A percentile compares a stretch with the other conserved stretches of the same genome.
phyloP scores from a whole-genome alignment of 108 stramenopile genomes.

The Pseudonitzschia multistriata region DNA sequence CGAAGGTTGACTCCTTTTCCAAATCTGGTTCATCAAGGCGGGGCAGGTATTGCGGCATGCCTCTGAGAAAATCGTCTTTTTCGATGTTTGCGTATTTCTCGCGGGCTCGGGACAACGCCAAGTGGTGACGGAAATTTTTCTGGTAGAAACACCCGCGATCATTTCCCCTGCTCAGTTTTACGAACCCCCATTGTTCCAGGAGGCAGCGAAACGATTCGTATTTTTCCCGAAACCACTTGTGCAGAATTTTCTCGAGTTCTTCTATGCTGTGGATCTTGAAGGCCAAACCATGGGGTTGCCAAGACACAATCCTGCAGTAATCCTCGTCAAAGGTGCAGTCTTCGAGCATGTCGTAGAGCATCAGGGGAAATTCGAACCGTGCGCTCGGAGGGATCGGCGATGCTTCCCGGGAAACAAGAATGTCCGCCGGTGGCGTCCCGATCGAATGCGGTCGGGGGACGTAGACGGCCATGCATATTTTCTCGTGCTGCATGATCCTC shows the following conservation, averaged over 20 bases:
- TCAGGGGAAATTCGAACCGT: conserved; percentile 19
- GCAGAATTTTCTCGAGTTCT: conserved; percentile 58
- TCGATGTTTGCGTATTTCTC: neutral
- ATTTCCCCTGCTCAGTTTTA: conserved; percentile 45
- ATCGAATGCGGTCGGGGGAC: neutral
- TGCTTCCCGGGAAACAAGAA: no score
- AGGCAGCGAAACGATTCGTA: conserved; percentile 38
- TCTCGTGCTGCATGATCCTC: neutral
- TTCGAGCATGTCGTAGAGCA: conserved; percentile 58
- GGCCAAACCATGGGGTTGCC: conserved; percentile 62
- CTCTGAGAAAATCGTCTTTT: conserved; percentile 8
- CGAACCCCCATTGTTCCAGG: conserved; percentile 75
- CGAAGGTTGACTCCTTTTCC: conserved; percentile 7
- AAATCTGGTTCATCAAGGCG: conserved; percentile 12
- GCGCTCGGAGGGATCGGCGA: conserved; percentile 6
- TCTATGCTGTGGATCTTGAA: conserved; percentile 67
- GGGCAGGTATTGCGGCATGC: conserved; percentile 14
- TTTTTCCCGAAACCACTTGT: conserved; percentile 31
- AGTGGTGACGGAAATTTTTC: conserved; percentile 29
- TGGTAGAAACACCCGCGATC: conserved; percentile 46
- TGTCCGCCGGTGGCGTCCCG: neutral
- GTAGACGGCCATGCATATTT: neutral
- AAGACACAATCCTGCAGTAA: conserved; percentile 58
- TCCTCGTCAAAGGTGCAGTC: conserved; percentile 54
- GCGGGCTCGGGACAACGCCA: neutral